Evolutionary conservation across 1,139 yeast species (phyloP), one percentile per base, ranked within the genome.

Genomic region (Candida glucosophila): DNA sequence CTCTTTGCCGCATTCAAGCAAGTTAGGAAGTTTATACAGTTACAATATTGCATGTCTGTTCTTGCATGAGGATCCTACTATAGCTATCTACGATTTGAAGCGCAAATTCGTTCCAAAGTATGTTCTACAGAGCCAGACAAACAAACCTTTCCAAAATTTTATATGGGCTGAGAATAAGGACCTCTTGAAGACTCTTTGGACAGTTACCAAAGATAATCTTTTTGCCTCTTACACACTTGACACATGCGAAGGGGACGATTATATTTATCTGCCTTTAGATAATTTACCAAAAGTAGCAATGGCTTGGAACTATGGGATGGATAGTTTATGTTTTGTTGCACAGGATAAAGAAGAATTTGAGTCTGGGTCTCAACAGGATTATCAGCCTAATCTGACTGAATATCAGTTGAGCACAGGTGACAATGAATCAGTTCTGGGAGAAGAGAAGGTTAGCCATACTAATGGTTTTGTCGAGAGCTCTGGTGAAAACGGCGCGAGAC

Each of bases 41-140:
- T 74, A 85, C 16, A 77, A 81, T 37, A 64, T 86, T 39, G 95
- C 94, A 0, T 70, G 82, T 26, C 78, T 80, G 47, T 81, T 78
- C 32, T 58, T 82, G 39, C 79, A 78, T 30, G 88, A 80, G 40
- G 95, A 83, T 42, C 70, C 83, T 7, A 67, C 76, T 12, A 67
- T 85, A 5, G 74, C 80, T 21, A 66, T 85, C 3, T 90, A 85
- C 71, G 76, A 77, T 27, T 58, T 88, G 25, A 66, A 68, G 22
- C 59, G 96, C 33, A 82, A 77, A 37, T 78, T 69, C 44, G 70
- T 88, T 9, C 95, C 98, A 0, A 66, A 69, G 27, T 74, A 78
- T 41, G 65, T 77, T 4, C 57, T 83, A 19, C 75, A 72, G 61
- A 61, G 69, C 14, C 58, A 65, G 20, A 69, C 73, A 2, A 57